These are phyloP conservation scores for Yamadazyma endophytica DNA, from an alignment of 805 yeast species.

Conservation along the genomic window DNA sequence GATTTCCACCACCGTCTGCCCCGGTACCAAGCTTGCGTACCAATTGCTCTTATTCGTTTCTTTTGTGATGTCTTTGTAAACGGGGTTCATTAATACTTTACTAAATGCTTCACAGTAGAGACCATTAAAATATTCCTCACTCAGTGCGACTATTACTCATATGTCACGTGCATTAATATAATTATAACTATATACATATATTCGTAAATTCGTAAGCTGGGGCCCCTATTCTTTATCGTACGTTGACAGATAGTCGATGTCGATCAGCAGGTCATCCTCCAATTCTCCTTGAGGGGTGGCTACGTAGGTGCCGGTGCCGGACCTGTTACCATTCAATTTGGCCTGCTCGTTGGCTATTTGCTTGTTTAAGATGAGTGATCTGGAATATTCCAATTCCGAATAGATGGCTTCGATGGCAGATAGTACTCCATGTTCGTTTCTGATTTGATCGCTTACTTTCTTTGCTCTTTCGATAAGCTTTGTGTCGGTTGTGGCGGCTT, in stretches of 20 bases:
- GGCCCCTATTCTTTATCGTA: no score
- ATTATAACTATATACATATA: no score
- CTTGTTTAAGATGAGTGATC: slow-evolving; percentile 49
- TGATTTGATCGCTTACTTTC: slow-evolving; percentile 56
- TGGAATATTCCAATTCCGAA: slow-evolving; percentile 72
- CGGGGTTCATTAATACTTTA: no score
- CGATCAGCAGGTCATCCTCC: background rate
- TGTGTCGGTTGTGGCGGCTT: slow-evolving; percentile 60
- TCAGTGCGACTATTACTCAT: no score
- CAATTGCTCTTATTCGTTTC: slow-evolving; percentile 56
- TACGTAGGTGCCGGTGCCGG: background rate
- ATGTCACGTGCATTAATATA: no score
- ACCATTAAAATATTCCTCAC: no score
- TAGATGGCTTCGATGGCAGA: slow-evolving; percentile 78
- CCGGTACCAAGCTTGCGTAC: slow-evolving; percentile 63
- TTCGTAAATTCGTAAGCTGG: no score
- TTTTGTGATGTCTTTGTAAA: slow-evolving; percentile 38
- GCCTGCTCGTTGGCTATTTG: slow-evolving; percentile 28
- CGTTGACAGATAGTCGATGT: no score
- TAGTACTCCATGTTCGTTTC: slow-evolving; percentile 75
- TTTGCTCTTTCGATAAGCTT: slow-evolving; percentile 67
- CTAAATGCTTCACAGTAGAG: no score
- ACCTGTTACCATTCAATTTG: slow-evolving; percentile 2
- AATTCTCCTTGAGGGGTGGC: background rate
- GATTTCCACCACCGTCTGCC: slow-evolving; percentile 73